phyloP scores from a whole-genome alignment of 2,329 filamentous ascomycete species.

The Thielaviopsis populi region DNA sequence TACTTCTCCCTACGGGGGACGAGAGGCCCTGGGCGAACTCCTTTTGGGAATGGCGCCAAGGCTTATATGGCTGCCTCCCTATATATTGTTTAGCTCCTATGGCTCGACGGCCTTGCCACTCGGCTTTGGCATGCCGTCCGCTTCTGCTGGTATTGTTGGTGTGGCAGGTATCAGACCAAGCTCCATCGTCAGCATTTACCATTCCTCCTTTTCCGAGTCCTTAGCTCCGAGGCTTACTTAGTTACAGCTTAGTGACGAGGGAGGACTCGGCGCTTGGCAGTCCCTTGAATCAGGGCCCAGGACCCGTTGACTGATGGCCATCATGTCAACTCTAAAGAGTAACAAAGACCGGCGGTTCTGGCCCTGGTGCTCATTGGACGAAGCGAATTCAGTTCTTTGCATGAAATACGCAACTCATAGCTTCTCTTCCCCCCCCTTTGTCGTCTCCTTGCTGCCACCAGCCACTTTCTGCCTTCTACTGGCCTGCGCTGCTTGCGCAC shows the following conservation, averaged over 20 bases:
- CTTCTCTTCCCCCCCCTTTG: too few relatives aligned
- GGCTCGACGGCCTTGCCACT: not conserved
- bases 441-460: not conserved
- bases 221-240: not conserved
- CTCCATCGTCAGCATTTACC: not conserved
- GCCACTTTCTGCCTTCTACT: not conserved
- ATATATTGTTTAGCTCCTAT: slow-evolving; percentile 1
- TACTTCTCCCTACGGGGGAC: not conserved
- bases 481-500: not conserved
- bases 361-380: too few relatives aligned
- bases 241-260: not conserved
- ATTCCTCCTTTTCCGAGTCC: not conserved
- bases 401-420: too few relatives aligned
- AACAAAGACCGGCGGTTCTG: too few relatives aligned
- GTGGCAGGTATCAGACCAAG: not conserved
- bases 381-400: not conserved
- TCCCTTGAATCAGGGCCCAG: not conserved
- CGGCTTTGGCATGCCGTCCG: not conserved
- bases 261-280: not conserved
- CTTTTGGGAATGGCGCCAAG: not conserved
- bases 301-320: not conserved
- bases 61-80: not conserved
- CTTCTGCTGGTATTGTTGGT: not conserved
- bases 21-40: not conserved
- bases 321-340: not conserved